phyloP scores from a whole-genome alignment of 805 yeast species.

The Candida suzukii region DNA sequence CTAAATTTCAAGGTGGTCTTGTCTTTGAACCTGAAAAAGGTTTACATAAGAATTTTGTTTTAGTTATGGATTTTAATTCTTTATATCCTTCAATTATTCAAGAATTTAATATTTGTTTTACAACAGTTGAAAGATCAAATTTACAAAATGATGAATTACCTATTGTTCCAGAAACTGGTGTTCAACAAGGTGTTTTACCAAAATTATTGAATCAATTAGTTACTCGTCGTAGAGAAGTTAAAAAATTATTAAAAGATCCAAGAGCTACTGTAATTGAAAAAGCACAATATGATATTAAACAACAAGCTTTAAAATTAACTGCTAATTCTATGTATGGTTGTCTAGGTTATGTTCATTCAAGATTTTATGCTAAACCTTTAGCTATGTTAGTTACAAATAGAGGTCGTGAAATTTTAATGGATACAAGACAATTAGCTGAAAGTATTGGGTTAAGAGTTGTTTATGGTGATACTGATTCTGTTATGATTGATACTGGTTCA shows the following conservation, averaged over 20 bases:
- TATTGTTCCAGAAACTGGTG: conserved; percentile 50
- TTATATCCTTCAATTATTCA: conserved; percentile 96
- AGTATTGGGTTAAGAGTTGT: conserved; percentile 75
- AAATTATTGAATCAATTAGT: conserved; percentile 77
- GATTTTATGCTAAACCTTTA: conserved; percentile 92
- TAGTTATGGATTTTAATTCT: conserved; percentile 98
- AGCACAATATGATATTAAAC: conserved; percentile 90
- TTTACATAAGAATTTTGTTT: conserved; percentile 74
- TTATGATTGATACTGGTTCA: conserved; percentile 91
- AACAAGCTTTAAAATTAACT: conserved; percentile 90
- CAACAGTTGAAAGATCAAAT: conserved; percentile 72
- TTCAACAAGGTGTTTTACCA: conserved; percentile 78
- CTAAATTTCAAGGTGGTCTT: conserved; percentile 85
- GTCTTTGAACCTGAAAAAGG: conserved; percentile 98
- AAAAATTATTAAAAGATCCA: conserved; percentile 73
- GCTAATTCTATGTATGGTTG: conserved; percentile 99
- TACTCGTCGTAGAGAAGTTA: conserved; percentile 87
- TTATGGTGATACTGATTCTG: conserved; percentile 98
- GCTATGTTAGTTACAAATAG: conserved; percentile 93
- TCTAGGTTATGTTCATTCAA: conserved; percentile 82
- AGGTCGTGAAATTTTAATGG: conserved; percentile 92
- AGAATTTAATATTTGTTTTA: conserved; percentile 94
- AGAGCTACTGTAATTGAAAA: conserved; percentile 53
- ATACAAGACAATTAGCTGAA: conserved; percentile 90
- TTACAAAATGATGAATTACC: conserved; percentile 56